Evolutionary conservation across 2,329 filamentous ascomycete genomes (phyloP), one percentile per base, ranked within the genome.

Genomic region (Monosporascus sp.): DNA sequence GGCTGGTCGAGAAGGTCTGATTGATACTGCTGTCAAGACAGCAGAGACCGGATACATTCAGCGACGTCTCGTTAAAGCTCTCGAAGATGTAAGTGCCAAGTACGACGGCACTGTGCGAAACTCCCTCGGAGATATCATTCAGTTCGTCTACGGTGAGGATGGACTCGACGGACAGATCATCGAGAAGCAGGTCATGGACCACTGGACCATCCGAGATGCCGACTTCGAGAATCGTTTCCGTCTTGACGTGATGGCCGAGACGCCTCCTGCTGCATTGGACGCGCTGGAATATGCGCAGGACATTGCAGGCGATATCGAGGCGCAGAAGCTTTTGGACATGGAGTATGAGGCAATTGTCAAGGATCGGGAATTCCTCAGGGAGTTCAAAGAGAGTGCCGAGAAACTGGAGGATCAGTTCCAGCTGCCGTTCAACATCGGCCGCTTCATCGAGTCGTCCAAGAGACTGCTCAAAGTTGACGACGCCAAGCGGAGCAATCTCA

Each of bases 31-130:
- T 61, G 95, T 99, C 74, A 99, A 99, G 82, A 99, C 94, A 60
- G 94, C 94, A 20, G 95, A 99, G 73, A 99, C 95, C 54, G 94
- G 94, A 74, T 99, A 99, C 71, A 99, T 99, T 60, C 95, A 99
- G 74, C 90, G 94, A 75, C 91, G 95, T 78, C 82, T 99, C 46
- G 94, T 99, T 66, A 99, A 99, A 75, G 95, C 95, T 11, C 82
- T 99, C 3, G 94, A 99, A 79, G 94, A 99, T 71, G 88, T 97
- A 51, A 96, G 93, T 78, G 92, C 93, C 55, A 95, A 95, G 67
- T 99, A 99, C 68, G 94, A 99, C 65, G 93, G 93, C 58, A 99
- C 94, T 6, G 91, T 99, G 27, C 88, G 94, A 55, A 99, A 99
- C 73, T 99, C 94, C 2, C 80, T 97, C 45, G 94, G 94, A 46